Base-by-base conservation (phyloP, 116 monocot genomes). In the Iris pallida region DNA sequence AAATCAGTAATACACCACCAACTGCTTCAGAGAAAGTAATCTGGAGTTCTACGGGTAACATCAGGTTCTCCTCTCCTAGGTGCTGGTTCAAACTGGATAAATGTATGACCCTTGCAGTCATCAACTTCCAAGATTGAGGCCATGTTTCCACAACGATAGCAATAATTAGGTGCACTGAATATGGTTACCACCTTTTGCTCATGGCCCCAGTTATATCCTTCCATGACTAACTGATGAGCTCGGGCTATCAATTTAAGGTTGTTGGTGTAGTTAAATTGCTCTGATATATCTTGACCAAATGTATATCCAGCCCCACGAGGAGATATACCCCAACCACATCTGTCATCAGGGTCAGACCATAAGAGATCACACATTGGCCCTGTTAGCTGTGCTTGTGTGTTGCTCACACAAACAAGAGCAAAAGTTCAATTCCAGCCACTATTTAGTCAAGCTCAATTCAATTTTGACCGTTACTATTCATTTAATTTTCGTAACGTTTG, bases 131-230 rank as follows among this genome's bases (percentile, higher is more conserved):
- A 76, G 59, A 94, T 94, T 14, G 94, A 94, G 18, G 94, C 94
- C 94, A 90, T 94, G 63, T 94, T 94, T 16, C 94, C 94, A 70
- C 94, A 94, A 5, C 94, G 90, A 55, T 94, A 94, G 74, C 94
- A 94, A 79, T 94, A 94, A 73, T 94, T 94, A 73, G 90, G 94
- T 7, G 87, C 90, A 79, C 87, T 94, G 66, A 94, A 94, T 81
- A 94, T 94, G 45, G 94, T 94, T 1, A 94, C 94, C 19, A 94
- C 90, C 78, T 90, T 90, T 81, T 90, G 88, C 19, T 90, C 94
- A 79, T 94, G 94, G 53, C 83, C 94, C 94, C 94, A 94, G 73
- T 94, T 90, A 68, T 81, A 94, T 75, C 94, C 94, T 58, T 94
- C 94, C 94, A 94, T 94, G 56, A 94, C 94, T 61, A 94, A 71